Evolutionary conservation across 805 yeast species (phyloP).

Genomic region (Candida saitoana): DNA sequence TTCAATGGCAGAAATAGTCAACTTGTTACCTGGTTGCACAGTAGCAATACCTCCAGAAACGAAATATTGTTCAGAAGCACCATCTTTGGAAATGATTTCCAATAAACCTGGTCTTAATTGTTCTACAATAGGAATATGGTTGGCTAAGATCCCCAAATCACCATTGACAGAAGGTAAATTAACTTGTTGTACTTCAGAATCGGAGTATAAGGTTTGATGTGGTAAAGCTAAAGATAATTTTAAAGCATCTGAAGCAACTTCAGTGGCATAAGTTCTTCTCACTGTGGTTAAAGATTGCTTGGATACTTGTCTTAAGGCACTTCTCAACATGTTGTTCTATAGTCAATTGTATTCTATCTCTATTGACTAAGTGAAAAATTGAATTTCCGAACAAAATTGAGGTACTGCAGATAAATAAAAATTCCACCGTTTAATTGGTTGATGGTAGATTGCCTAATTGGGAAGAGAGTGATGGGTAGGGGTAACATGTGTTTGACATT

Average conservation of each 20-base stretch:
- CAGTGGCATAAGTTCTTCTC: constrained; percentile 90
- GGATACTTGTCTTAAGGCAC: constrained; percentile 56
- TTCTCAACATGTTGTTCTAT: constrained; percentile 64
- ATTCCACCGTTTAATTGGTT: constrained; percentile 31
- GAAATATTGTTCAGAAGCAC: constrained; percentile 74
- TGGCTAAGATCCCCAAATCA: constrained; percentile 93
- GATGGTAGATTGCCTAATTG: constrained; percentile 23
- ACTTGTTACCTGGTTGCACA: constrained; percentile 88
- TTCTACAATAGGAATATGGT: constrained; percentile 96
- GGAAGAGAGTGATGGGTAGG: constrained; percentile 19
- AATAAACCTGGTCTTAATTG: constrained; percentile 94
- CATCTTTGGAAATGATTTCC: constrained; percentile 77
- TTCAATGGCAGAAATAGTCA: constrained; percentile 90
- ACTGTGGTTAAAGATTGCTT: constrained; percentile 54
- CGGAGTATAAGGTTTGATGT: constrained; percentile 64
- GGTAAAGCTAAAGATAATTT: constrained; percentile 90
- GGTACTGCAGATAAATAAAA: background rate
- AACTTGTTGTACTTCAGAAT: constrained; percentile 64
- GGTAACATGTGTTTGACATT: too few species aligned
- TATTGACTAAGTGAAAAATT: too few species aligned
- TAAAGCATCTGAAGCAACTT: constrained; percentile 60
- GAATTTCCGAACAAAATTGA: constrained; percentile 8
- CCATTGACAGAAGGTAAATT: constrained; percentile 95
- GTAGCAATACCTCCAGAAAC: constrained; percentile 96
- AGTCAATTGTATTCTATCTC: too few species aligned